These are phyloP conservation scores for Talaromyces proteolyticus DNA, from an alignment of 495 filamentous ascomycete genomes.

Conservation along the genomic window DNA sequence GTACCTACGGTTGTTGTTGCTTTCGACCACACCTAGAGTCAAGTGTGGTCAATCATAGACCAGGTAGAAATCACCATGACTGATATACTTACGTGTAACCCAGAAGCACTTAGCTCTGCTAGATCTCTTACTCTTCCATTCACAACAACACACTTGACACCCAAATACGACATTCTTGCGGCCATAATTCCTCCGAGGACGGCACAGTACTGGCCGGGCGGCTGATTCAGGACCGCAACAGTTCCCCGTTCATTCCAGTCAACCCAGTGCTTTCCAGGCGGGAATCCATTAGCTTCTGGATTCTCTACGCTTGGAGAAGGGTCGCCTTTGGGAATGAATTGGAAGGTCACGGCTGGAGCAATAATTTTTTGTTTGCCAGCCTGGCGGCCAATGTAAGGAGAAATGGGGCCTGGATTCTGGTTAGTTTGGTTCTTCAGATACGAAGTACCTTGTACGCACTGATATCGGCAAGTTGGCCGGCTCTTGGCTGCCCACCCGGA, in stretches of 20 bases:
- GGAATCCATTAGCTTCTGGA: constrained; percentile 22
- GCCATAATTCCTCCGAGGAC: constrained; percentile 67
- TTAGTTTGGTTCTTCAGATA: not conserved
- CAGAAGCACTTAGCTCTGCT: constrained; percentile 38
- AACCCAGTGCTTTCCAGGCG: constrained; percentile 49
- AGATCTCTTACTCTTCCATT: constrained; percentile 60
- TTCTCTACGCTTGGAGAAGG: constrained; percentile 17
- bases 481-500: constrained; percentile 26
- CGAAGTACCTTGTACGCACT: constrained; percentile 19
- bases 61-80: not conserved
- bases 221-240: constrained; percentile 56
- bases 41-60: not conserved
- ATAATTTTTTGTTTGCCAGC: constrained; percentile 33
- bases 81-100: constrained; percentile 39
- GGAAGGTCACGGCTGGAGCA: constrained; percentile 57
- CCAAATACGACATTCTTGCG: constrained; percentile 49
- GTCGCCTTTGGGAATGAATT: constrained; percentile 48
- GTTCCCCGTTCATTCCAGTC: constrained; percentile 48
- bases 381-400: constrained; percentile 26
- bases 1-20: constrained; percentile 55
- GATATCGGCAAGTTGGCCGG: constrained; percentile 58
- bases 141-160: constrained; percentile 50
- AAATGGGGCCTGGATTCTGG: constrained; percentile 20
- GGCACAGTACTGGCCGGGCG: constrained; percentile 52
- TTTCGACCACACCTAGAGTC: constrained; percentile 46